Conservation (phyloP, 768 basidiomycete genomes). For the Lyophyllum atratum region DNA sequence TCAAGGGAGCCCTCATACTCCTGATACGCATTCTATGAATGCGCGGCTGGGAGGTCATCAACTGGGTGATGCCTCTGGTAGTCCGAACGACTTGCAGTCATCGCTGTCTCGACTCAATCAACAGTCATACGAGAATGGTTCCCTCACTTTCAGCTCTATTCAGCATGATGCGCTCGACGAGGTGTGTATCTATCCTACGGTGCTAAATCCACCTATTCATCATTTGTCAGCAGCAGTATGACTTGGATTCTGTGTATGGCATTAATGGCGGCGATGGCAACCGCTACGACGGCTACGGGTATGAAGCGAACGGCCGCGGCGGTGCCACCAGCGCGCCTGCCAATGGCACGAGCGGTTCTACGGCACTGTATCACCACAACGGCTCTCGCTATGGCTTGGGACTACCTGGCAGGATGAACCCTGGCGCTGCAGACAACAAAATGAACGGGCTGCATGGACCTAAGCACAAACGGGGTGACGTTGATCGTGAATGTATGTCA, state of each 20-base stretch:
- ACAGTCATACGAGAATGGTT: constrained; percentile 55
- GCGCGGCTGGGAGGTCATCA: constrained; percentile 61
- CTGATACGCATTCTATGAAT: constrained; percentile 58
- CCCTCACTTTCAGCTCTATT: constrained; percentile 56
- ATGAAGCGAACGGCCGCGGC: constrained; percentile 47
- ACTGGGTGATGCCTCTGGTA: constrained; percentile 51
- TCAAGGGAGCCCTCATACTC: constrained; percentile 67
- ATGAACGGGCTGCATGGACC: constrained; percentile 91
- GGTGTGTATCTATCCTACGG: constrained; percentile 36
- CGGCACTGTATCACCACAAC: constrained; percentile 77
- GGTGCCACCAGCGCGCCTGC: constrained; percentile 20
- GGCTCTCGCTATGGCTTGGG: constrained; percentile 77
- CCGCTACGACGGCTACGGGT: constrained; percentile 59
- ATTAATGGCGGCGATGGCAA: constrained; percentile 51
- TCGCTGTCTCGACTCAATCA: constrained; percentile 71
- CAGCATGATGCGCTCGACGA: constrained; percentile 55
- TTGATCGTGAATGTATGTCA: constrained; percentile 78
- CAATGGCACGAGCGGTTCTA: constrained; percentile 58
- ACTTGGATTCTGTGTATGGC: constrained; percentile 55
- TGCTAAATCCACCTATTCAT: constrained; percentile 11
- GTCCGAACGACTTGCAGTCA: constrained; percentile 61
- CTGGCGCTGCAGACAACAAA: constrained; percentile 63
- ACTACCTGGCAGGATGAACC: constrained; percentile 50
- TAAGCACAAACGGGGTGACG: constrained; percentile 92
- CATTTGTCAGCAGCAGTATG: constrained; percentile 46